Evolutionary conservation across 106 monocot genomes (phyloP), one percentile per base, ranked within the genome.

Genomic region (Apostasia ramifera): DNA sequence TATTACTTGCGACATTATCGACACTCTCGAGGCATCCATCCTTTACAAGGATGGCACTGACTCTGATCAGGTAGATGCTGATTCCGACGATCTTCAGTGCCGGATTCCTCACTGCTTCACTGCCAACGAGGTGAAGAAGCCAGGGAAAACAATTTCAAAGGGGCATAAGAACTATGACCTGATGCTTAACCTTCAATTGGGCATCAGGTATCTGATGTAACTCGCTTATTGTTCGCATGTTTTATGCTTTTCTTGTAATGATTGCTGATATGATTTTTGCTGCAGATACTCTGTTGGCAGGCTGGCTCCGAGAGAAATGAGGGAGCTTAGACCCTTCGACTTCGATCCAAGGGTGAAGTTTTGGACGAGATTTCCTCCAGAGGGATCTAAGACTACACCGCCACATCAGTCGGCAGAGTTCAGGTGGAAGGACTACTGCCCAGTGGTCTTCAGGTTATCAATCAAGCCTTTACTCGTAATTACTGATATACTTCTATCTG

Each of bases 381-480:
- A 89, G 61, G 94, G 94, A 44, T 94, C 94, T 1, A 94, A 94
- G 83, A 59, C 74, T 55, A 94, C 94, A 7, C 94, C 90, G 14
- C 90, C 94, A 1, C 94, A 94, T 59, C 87, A 78, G 45, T 80
- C 90, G 1, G 74, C 57, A 0, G 94, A 94, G 73, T 94, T 94
- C 60, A 70, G 84, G 56, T 94, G 94, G 94, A 94, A 94, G 77
- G 94, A 94, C 63, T 94, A 94, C 63, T 94, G 90, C 64, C 90
- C 94, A 1, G 70, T 82, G 80, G 94, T 94, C 37, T 94, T 94
- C 72, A 87, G 94, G 94, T 89, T 73, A 41, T 49, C 61, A 67
- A 55, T 64, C 43, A 12, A 4, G 10, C 52, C 11, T 5, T 13
- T 53, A 50, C 42, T 69, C 1, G 7, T 6, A 8, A 6, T 0